Evolutionary conservation across 345 rosid species (phyloP).

Genomic region (Acer negundo): DNA sequence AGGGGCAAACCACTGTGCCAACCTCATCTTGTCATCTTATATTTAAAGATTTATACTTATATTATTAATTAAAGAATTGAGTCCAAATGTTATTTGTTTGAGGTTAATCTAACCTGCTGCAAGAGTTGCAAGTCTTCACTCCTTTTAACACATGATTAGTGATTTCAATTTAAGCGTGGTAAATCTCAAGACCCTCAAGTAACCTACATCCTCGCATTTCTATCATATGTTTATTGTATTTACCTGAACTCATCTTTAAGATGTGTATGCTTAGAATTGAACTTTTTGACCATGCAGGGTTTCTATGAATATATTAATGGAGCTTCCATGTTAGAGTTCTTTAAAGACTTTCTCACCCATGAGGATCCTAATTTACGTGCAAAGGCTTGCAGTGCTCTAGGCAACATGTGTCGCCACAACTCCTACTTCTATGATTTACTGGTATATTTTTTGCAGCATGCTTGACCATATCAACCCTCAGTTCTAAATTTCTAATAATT

Average conservation of each 20-base stretch:
- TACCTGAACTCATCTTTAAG: conserved; percentile 1
- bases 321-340: conserved; percentile 65
- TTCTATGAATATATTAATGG: conserved; percentile 83
- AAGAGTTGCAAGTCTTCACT: not conserved
- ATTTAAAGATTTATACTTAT: not conserved
- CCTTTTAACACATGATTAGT: not conserved
- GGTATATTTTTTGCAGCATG: conserved; percentile 43
- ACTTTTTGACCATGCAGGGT: conserved; percentile 52
- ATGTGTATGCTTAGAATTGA: conserved; percentile 20
- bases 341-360: conserved; percentile 69
- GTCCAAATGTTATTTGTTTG: not conserved
- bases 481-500: not conserved
- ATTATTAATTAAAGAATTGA: not conserved
- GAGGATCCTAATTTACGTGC: conserved; percentile 88
- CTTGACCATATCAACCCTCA: too few relatives aligned
- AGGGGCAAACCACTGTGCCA: too few relatives aligned
- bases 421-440: conserved; percentile 74
- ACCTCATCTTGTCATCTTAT: not conserved
- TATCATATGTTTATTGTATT: conserved; percentile 1
- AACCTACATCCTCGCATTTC: not conserved
- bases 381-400: conserved; percentile 93
- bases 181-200: not conserved
- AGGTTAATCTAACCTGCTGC: not conserved
- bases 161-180: not conserved
- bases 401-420: conserved; percentile 96